These are phyloP conservation scores for Dipodascus albidus DNA, from an alignment of 805 yeast genomes.

Conservation along the genomic window DNA sequence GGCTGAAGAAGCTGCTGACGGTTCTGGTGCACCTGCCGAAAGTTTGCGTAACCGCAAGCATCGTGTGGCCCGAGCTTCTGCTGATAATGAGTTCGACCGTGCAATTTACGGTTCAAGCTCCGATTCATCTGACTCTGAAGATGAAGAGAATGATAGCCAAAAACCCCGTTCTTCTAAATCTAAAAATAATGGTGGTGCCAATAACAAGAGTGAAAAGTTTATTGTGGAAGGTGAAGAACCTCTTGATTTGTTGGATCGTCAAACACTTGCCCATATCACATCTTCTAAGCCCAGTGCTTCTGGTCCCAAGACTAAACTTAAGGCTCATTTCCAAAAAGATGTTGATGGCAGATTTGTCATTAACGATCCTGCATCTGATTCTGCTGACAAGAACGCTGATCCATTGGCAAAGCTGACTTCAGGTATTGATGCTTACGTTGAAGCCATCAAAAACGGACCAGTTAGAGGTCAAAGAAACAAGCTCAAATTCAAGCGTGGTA, in stretches of 20 bases:
- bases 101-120: slow-evolving; percentile 72
- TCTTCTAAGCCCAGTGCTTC: slow-evolving; percentile 66
- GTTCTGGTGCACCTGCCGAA: slow-evolving; percentile 16
- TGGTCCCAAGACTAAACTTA: slow-evolving; percentile 24
- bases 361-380: slow-evolving; percentile 34
- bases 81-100: slow-evolving; percentile 83
- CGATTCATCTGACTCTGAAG: slow-evolving; percentile 44
- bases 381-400: slow-evolving; percentile 15
- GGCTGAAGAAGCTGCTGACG: slow-evolving; percentile 29
- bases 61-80: slow-evolving; percentile 31
- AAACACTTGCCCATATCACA: slow-evolving; percentile 77
- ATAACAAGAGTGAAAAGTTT: slow-evolving; percentile 38
- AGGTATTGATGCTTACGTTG: slow-evolving; percentile 86
- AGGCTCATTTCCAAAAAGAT: slow-evolving; percentile 34
- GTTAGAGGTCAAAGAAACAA: slow-evolving; percentile 87
- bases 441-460: slow-evolving; percentile 89
- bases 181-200: slow-evolving; percentile 18
- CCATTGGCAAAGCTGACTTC: slow-evolving; percentile 19
- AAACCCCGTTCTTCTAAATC: slow-evolving; percentile 8
- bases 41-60: slow-evolving; percentile 12
- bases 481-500: slow-evolving; percentile 70
- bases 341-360: slow-evolving; percentile 60
- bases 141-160: slow-evolving; percentile 26
- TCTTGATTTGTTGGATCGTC: slow-evolving; percentile 76
- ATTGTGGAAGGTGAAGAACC: slow-evolving; percentile 76